Base-by-base conservation (phyloP, 495 filamentous ascomycete species). In the Rostrohypoxylon terebratum region DNA sequence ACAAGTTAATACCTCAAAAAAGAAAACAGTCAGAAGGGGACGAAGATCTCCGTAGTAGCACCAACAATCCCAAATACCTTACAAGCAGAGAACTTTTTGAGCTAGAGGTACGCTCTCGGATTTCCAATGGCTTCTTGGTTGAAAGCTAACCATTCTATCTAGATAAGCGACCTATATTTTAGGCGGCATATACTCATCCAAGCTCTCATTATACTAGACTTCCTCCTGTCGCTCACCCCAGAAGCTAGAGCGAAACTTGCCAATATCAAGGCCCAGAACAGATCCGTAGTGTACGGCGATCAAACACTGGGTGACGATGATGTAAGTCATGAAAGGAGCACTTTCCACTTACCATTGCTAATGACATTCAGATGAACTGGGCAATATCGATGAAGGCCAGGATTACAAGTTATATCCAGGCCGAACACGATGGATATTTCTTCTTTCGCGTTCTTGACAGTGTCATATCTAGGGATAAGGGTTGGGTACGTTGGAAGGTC, bases 401-500 rank as follows among this genome's bases (percentile, higher is more conserved):
- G 2, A 96, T 99, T 63, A 89, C 90, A 57, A 86, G 85, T 20
- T 97, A 97, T 77, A 86, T 99, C 31, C 90, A 90, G 68, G 84
- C 92, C 74, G 91, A 90, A 8, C 77, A 81, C n/a, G 90, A 93
- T 63, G 96, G 96, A 13, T 91, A 91, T 62, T 96, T 96, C 79
- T 99, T 98, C 80, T 93, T 92, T 77, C 92, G 96, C 28, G 94
- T 97, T 88, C 93, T 99, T 38, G 95, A 98, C 75, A 97, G 94
- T 4, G 94, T 98, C 16, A 86, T 99, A 20, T 92, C 93, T 5
- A 87, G 96, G 64, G 96, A 99, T 80, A 97, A 97, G 80, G 97
- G 97, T 73, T 99, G 96, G 96, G 94, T 94, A 45, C 91, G 92
- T 53, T 99, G 96, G 96, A 99, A 99, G 80, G 89, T 93, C 8